These are phyloP conservation scores for Ceratobasidium sp. DNA, from an alignment of 1,284 basidiomycete species.

Conservation along the genomic window DNA sequence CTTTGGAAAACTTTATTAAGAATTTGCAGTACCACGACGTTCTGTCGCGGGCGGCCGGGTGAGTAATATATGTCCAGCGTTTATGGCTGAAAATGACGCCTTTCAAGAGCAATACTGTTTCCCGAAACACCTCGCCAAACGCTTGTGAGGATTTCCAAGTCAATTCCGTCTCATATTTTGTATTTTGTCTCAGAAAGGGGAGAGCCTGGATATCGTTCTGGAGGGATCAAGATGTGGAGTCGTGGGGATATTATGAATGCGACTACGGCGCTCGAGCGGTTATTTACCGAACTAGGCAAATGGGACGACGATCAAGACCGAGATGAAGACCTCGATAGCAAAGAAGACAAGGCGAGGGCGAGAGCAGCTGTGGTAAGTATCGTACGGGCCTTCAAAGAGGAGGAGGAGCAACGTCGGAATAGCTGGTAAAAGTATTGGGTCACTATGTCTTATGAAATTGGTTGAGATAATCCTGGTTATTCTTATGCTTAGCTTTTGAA, in stretches of 20 bases:
- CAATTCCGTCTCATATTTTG: slow-evolving; percentile 26
- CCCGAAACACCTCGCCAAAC: slow-evolving; percentile 36
- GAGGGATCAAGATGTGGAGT: slow-evolving; percentile 37
- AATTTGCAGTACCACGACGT: slow-evolving; percentile 25
- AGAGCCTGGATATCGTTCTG: slow-evolving; percentile 34
- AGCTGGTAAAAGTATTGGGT: background rate
- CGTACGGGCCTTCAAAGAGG: slow-evolving; percentile 3
- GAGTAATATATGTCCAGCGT: background rate
- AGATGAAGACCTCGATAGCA: background rate
- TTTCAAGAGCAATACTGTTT: slow-evolving; percentile 12
- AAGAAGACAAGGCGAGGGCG: background rate
- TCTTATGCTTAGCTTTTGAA: background rate
- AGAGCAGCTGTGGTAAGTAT: slow-evolving; percentile 34
- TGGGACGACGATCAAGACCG: slow-evolving; percentile 16
- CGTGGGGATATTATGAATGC: slow-evolving; percentile 23
- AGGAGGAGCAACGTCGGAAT: slow-evolving; percentile 8
- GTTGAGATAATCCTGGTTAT: background rate
- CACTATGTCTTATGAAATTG: background rate
- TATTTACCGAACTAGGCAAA: slow-evolving; percentile 19
- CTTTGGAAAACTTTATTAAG: slow-evolving; percentile 29
- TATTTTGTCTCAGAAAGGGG: slow-evolving; percentile 18
- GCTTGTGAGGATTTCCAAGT: slow-evolving; percentile 12
- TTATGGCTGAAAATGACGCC: background rate
- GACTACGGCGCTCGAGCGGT: slow-evolving; percentile 17
- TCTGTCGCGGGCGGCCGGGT: slow-evolving; percentile 27